These are phyloP conservation scores for Primulina tabacum DNA, from an alignment of 257 asterid genomes.

Conservation along the genomic window DNA sequence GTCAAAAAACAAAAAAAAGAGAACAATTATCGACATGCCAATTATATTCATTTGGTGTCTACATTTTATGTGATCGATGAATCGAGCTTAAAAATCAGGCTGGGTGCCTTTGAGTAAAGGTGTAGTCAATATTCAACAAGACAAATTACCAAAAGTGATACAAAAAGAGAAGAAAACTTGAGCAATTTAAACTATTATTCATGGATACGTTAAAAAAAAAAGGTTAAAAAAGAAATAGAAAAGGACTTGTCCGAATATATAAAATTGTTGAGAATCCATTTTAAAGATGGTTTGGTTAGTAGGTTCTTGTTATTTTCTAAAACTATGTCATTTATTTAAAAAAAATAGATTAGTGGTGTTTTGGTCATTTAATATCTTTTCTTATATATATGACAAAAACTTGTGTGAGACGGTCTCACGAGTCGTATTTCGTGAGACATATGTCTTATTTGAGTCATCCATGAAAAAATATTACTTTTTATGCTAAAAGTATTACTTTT, in stretches of 20 bases:
- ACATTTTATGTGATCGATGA: not conserved
- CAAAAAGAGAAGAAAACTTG: not conserved
- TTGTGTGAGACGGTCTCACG: no score
- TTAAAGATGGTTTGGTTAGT: no score
- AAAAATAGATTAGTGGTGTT: no score
- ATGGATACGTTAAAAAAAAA: constrained; percentile 13
- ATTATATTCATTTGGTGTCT: not conserved
- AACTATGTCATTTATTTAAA: no score
- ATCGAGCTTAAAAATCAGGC: not conserved
- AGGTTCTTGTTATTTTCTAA: no score
- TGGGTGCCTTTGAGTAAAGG: constrained; percentile 11
- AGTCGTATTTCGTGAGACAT: no score
- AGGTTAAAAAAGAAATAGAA: constrained; percentile 22
- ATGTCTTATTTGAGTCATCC: no score
- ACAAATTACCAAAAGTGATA: constrained; percentile 3
- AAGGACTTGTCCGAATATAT: constrained; percentile 14
- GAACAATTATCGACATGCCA: not conserved
- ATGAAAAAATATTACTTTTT: no score
- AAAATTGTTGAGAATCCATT: constrained; percentile 2
- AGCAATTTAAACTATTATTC: constrained; percentile 2
- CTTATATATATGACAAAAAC: no score
- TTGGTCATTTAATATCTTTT: no score
- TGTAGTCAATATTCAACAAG: not conserved
- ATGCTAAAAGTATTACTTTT: no score
- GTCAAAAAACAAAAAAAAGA: not conserved